Evolutionary conservation across 2,329 filamentous ascomycete genomes (phyloP).

Genomic region (Chaetothyriales sp.): DNA sequence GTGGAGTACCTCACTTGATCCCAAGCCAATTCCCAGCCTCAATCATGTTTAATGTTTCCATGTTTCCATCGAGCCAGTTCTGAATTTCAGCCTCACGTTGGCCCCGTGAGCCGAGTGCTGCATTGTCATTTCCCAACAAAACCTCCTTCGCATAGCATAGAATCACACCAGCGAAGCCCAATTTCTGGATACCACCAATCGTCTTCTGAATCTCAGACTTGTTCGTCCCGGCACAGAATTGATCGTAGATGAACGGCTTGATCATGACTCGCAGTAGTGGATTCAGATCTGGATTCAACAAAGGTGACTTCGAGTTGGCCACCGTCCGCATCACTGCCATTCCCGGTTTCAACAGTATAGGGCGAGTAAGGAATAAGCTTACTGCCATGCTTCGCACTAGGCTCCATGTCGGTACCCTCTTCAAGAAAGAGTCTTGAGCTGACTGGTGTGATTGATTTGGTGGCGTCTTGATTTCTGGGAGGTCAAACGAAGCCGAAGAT

Average conservation of each 20-base stretch:
- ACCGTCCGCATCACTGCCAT: slow-evolving; percentile 25
- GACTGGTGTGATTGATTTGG: neutral
- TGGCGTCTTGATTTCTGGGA: neutral
- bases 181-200: slow-evolving; percentile 31
- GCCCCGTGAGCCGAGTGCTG: slow-evolving; percentile 22
- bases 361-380: slow-evolving; percentile 22
- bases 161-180: slow-evolving; percentile 42
- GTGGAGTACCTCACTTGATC: slow-evolving; percentile 30
- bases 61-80: slow-evolving; percentile 40
- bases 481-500: neutral
- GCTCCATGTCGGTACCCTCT: slow-evolving; percentile 15
- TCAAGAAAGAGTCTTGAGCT: neutral
- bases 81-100: slow-evolving; percentile 23
- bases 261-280: slow-evolving; percentile 32
- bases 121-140: slow-evolving; percentile 22
- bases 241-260: slow-evolving; percentile 39
- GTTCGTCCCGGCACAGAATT: slow-evolving; percentile 44
- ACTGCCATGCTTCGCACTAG: slow-evolving; percentile 22
- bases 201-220: slow-evolving; percentile 34
- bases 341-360: slow-evolving; percentile 21
- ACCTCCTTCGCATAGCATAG: slow-evolving; percentile 42
- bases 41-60: slow-evolving; percentile 41
- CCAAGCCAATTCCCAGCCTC: slow-evolving; percentile 39
- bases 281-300: slow-evolving; percentile 38
- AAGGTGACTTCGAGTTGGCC: slow-evolving; percentile 29